Evolutionary conservation across 2,329 filamentous ascomycete genomes (phyloP).

Genomic region (Trichoderma aggressivum): DNA sequence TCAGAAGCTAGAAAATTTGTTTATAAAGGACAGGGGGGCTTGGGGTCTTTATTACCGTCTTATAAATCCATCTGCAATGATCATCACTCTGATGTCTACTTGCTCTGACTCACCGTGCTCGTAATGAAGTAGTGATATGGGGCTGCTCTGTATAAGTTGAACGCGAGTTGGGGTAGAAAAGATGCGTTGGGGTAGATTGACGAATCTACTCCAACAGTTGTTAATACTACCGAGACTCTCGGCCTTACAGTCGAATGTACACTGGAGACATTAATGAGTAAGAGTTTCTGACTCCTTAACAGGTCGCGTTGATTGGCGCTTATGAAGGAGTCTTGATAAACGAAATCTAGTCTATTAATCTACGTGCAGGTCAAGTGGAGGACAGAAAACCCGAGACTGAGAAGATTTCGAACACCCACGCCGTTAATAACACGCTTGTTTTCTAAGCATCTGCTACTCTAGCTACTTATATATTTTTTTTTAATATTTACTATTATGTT

Average conservation of each 20-base stretch:
- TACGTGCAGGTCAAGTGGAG: no score
- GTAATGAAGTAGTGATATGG: background rate
- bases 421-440: no score
- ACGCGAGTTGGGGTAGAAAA: conserved; percentile 5
- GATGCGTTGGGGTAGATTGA: background rate
- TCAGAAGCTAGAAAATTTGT: background rate
- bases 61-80: background rate
- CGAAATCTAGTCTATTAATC: background rate
- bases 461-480: no score
- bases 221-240: background rate
- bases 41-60: background rate
- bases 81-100: background rate
- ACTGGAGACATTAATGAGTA: no score
- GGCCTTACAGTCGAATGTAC: no score
- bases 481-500: no score
- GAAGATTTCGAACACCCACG: no score
- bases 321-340: background rate
- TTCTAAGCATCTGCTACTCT: no score
- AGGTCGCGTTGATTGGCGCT: background rate
- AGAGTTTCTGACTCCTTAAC: background rate
- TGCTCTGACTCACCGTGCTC: background rate
- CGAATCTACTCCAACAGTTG: background rate
- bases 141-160: background rate
- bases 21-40: background rate
- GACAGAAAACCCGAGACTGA: no score